These are phyloP conservation scores for Thyridium curvatum DNA, from an alignment of 2,329 filamentous ascomycete genomes.

Conservation along the genomic window DNA sequence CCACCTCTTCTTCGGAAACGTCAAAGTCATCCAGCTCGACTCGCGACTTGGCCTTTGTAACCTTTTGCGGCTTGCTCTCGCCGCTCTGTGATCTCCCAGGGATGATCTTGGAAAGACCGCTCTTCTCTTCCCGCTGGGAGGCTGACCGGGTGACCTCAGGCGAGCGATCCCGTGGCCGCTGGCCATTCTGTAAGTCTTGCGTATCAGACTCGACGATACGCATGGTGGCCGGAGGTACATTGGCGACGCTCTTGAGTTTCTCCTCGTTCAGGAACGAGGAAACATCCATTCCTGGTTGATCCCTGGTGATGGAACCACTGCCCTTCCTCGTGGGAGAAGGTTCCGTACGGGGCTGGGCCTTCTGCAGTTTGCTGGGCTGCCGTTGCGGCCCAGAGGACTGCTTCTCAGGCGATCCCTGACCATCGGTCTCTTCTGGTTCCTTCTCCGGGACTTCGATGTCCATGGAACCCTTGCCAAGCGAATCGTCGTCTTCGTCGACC, in stretches of 20 bases:
- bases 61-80: conserved; percentile 49
- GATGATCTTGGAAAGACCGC: conserved; percentile 35
- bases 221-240: conserved; percentile 50
- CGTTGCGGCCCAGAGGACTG: conserved; percentile 36
- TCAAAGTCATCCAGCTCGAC: conserved; percentile 68
- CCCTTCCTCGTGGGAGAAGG: conserved; percentile 38
- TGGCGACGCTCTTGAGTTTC: conserved; percentile 45
- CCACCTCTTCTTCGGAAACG: conserved; percentile 36
- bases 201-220: conserved; percentile 52
- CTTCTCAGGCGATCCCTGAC: conserved; percentile 41
- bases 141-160: conserved; percentile 25
- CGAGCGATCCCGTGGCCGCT: conserved; percentile 19
- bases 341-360: conserved; percentile 49
- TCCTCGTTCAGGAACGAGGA: conserved; percentile 33
- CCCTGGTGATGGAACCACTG: conserved; percentile 14
- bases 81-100: conserved; percentile 26
- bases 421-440: conserved; percentile 35
- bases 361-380: conserved; percentile 64
- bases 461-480: conserved; percentile 55
- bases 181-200: conserved; percentile 25
- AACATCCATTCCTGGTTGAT: conserved; percentile 31
- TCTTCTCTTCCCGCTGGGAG: conserved; percentile 34
- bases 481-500: conserved; percentile 51
- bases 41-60: conserved; percentile 53
- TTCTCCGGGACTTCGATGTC: conserved; percentile 44